Base-by-base conservation (phyloP, 768 basidiomycete species). In the Xerocomus brunneocitrinus region DNA sequence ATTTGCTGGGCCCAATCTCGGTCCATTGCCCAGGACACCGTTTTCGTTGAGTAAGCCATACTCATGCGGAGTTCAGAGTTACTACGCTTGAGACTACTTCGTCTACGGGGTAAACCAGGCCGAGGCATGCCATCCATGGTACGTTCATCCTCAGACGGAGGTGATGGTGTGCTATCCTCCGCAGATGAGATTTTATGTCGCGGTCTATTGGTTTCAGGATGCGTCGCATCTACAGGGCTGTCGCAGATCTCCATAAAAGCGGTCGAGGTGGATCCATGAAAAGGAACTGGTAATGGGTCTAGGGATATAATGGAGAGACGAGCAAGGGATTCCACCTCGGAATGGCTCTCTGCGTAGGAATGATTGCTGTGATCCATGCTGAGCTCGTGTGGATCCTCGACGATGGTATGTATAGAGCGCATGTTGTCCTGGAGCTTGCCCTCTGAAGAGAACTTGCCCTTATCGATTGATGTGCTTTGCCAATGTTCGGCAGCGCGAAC, bases 21-120 rank as follows among this genome's bases (percentile, higher is more conserved):
- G 54, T 83, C 79, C 69, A 86, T 87, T 25, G 87, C 86, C 86
- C 86, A 89, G 35, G 85, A 85, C 8, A 89, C 86, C 5, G 80
- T 79, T 70, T 89, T 89, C 16, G 75, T 68, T 28, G 81, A 72
- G 55, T 84, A 81, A 32, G 67, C 71, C 58, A 74, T 60, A 39
- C 78, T 80, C 55, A 78, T 69, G 50, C 71, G 66, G 62, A 75
- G 72, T 47, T 71, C 73, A 54, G 70, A 74, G 59, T 76, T 78
- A 22, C 71, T 73, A 52, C 83, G 79, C 67, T 80, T 86, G 58
- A 88, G 76, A 60, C 82, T 85, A 59, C 87, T 88, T 53, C 83
- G 74, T 55, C 80, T 72, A 50, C 76, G 80, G 35, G 73, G 71
- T 10, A 76, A 58, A 14, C 68, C 71, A 5, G 67, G 68, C 31